A percentile compares a stretch with the other conserved stretches of the same genome.
Evolutionary conservation across 805 yeast species (phyloP).

Genomic region (Metschnikowia kofuensis): DNA sequence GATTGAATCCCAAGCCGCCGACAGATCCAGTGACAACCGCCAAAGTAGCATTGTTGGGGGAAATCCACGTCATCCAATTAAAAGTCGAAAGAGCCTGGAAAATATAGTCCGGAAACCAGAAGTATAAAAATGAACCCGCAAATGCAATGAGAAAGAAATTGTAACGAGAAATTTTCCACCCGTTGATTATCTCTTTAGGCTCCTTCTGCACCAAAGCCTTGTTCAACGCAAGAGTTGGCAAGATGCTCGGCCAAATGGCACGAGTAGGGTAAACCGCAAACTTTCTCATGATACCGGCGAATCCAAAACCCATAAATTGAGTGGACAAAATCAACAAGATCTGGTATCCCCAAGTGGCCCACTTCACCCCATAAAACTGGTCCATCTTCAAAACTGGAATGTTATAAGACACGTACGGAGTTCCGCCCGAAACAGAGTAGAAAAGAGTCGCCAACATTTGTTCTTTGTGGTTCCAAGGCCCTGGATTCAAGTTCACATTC

Average conservation of each 20-base stretch:
- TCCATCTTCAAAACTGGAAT: slow-evolving; percentile 24
- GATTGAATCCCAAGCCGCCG: slow-evolving; percentile 30
- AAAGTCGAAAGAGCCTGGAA: slow-evolving; percentile 25
- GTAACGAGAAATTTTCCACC: slow-evolving; percentile 31
- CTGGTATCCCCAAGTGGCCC: slow-evolving; percentile 29
- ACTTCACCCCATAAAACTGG: slow-evolving; percentile 26
- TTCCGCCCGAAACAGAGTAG: slow-evolving; percentile 32
- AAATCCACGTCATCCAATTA: slow-evolving; percentile 33
- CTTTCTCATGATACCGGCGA: slow-evolving; percentile 28
- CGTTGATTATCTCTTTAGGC: slow-evolving; percentile 27
- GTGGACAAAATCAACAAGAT: slow-evolving; percentile 23
- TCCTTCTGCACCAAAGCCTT: slow-evolving; percentile 37
- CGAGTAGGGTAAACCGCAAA: slow-evolving; percentile 48
- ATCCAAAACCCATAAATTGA: slow-evolving; percentile 30
- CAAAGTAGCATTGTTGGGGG: slow-evolving; percentile 23
- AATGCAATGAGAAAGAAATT: slow-evolving; percentile 18
- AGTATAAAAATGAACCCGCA: slow-evolving; percentile 23
- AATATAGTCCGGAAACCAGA: slow-evolving; percentile 30
- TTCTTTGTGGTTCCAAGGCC: slow-evolving; percentile 63
- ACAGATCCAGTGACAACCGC: slow-evolving; percentile 26
- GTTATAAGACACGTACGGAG: slow-evolving; percentile 28
- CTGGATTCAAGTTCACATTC: slow-evolving; percentile 50
- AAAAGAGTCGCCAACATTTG: slow-evolving; percentile 60
- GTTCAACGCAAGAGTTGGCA: slow-evolving; percentile 36
- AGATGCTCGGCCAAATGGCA: slow-evolving; percentile 50